Evolutionary conservation across 306 rosid genomes (phyloP).

Genomic region (Rosa multiflora): DNA sequence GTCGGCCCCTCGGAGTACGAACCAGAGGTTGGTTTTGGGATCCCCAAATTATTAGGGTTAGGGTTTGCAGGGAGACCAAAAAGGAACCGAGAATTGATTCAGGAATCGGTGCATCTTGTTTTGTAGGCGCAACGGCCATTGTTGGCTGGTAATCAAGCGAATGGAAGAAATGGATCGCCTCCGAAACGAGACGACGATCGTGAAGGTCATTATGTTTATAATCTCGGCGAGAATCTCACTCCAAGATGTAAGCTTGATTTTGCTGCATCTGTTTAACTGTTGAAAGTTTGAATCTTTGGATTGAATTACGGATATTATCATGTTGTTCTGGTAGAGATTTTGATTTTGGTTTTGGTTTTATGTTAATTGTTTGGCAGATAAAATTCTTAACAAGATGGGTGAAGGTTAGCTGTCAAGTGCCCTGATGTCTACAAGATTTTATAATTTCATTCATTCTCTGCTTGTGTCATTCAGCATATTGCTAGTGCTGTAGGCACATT

Average conservation of each 20-base stretch:
- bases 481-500: conserved; percentile 99
- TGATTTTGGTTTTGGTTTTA: no score
- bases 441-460: conserved; percentile 63
- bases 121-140: conserved; percentile 54
- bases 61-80: conserved; percentile 30
- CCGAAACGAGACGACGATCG: conserved; percentile 92
- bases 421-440: conserved; percentile 80
- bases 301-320: neutral
- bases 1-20: conserved; percentile 53
- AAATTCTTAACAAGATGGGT: conserved; percentile 94
- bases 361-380: conserved; percentile 54
- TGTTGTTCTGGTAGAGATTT: neutral
- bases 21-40: conserved; percentile 50
- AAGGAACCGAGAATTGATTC: neutral
- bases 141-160: conserved; percentile 41
- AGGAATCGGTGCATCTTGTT: neutral
- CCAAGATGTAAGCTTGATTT: conserved; percentile 64
- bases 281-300: neutral
- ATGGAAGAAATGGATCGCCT: conserved; percentile 61
- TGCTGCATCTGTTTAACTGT: neutral
- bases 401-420: conserved; percentile 98
- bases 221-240: conserved; percentile 91
- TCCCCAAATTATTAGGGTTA: conserved; percentile 22
- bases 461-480: conserved; percentile 87
- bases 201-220: conserved; percentile 83